A percentile compares a stretch with the other conserved stretches of the same genome.
These are phyloP conservation scores for Casuarina cunninghamiana DNA, from an alignment of 306 rosid species.

Conservation along the genomic window DNA sequence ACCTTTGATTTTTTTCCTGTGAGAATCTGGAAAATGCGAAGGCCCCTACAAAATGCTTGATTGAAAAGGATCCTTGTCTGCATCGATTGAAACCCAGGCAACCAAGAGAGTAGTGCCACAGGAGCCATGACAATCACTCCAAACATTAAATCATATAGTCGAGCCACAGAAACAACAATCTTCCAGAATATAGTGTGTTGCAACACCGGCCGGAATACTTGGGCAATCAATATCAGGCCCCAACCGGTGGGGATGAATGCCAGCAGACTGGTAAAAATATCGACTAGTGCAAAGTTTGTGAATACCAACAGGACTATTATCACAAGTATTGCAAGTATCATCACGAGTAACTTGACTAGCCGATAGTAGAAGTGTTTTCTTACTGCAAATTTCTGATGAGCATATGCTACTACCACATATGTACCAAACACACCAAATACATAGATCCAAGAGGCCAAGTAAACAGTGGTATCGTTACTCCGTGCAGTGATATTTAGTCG, in stretches of 20 bases:
- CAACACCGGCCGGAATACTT: constrained; percentile 64
- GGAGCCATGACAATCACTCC: too few species aligned
- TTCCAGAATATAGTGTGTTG: constrained; percentile 27
- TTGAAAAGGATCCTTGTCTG: constrained; percentile 82
- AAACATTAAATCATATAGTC: too few species aligned
- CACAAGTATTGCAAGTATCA: constrained; percentile 49
- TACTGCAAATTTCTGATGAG: constrained; percentile 54
- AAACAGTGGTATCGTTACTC: constrained; percentile 61
- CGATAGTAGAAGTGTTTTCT: constrained; percentile 77
- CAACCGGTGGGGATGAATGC: constrained; percentile 92
- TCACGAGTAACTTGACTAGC: constrained; percentile 61
- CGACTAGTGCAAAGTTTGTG: constrained; percentile 56
- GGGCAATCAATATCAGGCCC: constrained; percentile 79
- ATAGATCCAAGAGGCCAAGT: constrained; percentile 75
- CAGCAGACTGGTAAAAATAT: constrained; percentile 70
- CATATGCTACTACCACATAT: constrained; percentile 58
- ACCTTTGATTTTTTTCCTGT: constrained; percentile 49
- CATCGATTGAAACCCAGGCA: constrained; percentile 88
- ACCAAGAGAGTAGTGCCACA: constrained; percentile 48
- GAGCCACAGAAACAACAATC: too few species aligned
- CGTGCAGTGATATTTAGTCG: constrained; percentile 70
- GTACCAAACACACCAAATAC: constrained; percentile 53
- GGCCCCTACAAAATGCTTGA: constrained; percentile 35
- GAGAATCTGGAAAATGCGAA: constrained; percentile 68
- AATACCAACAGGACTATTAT: constrained; percentile 60